phyloP scores from a whole-genome alignment of 768 basidiomycete species.

The Xerocomellus amylosporus region DNA sequence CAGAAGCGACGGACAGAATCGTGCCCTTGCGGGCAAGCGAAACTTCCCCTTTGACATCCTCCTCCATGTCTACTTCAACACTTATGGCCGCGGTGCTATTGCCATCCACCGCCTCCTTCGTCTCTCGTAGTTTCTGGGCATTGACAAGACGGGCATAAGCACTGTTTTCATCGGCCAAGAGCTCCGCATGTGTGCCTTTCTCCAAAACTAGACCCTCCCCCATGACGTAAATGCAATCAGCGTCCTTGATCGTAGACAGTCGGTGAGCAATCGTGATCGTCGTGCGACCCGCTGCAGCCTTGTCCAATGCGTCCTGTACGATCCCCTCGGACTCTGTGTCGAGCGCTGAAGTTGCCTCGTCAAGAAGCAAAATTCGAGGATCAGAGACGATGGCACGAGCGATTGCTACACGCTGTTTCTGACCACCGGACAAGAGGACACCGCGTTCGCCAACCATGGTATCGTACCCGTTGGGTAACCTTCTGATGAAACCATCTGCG shows the following conservation, averaged over 20 bases:
- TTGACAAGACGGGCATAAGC: constrained; percentile 74
- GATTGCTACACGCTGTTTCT: constrained; percentile 87
- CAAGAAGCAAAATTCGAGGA: constrained; percentile 81
- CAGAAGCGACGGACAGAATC: constrained; percentile 60
- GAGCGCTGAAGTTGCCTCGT: constrained; percentile 87
- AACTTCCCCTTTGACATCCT: constrained; percentile 54
- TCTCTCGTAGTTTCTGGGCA: constrained; percentile 74
- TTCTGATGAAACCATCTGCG: constrained; percentile 83
- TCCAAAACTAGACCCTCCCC: constrained; percentile 83
- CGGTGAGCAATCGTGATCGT: constrained; percentile 82
- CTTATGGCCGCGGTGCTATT: constrained; percentile 16
- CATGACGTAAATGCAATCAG: constrained; percentile 84
- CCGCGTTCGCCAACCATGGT: constrained; percentile 89
- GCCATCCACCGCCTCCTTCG: constrained; percentile 31
- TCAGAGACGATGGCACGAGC: constrained; percentile 89
- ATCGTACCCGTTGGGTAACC: constrained; percentile 79
- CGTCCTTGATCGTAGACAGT: constrained; percentile 82
- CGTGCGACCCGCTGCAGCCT: constrained; percentile 74
- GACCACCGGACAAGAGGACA: constrained; percentile 80
- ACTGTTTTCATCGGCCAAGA: constrained; percentile 55
- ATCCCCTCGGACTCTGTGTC: constrained; percentile 86
- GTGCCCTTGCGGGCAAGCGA: constrained; percentile 47
- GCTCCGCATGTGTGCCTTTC: constrained; percentile 71
- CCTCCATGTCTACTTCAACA: constrained; percentile 51
- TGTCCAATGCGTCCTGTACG: constrained; percentile 88